Evolutionary conservation across 1,284 basidiomycete genomes (phyloP), one percentile per base, ranked within the genome.

Genomic region (Microbotryomycetes sp.): DNA sequence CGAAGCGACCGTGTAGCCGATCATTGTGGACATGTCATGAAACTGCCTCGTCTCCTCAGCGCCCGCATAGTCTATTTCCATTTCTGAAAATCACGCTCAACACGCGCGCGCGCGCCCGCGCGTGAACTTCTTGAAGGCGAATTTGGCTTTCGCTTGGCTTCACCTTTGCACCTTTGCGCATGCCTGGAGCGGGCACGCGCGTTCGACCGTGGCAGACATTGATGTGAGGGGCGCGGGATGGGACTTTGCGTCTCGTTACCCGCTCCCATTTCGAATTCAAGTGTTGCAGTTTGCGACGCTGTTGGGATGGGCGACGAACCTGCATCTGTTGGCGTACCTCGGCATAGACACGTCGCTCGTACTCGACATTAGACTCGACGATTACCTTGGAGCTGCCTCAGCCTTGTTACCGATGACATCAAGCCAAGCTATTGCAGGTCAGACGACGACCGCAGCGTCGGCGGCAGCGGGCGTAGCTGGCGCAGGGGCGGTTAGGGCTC

Each of bases 251-350:
- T 78, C 82, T 26, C 77, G 79, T 9, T 88, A 89, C 72, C 89
- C 89, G 7, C 80, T 92, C 5, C 89, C 89, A 4, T 89, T 89
- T 74, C 85, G 89, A 63, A 86, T 88, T 31, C 80, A 90, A 60
- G 81, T 83, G 67, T 80, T 92, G 59, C 76, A 83, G 62, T 85
- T 86, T 29, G 69, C 87, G 54, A 87, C 87, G 36, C 80, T 89
- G 60, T 74, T 89, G 9, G 83, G 84, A 59, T 92, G 88, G 88
- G 90, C 89, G 0, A 83, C 85, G 36, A 96, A 96, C 76, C 78
- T 96, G 6, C 91, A 96, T 75, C 83, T 87, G 51, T 82, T 96
- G 46, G 79, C 86, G 66, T 65, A 80, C 4, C 78, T 87, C n/a
- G 85, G 86, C 16, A 78, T 96, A 48, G 89, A 96, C 74, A 84